phyloP scores from a whole-genome alignment of 768 basidiomycete genomes.

The Suillus luteus region DNA sequence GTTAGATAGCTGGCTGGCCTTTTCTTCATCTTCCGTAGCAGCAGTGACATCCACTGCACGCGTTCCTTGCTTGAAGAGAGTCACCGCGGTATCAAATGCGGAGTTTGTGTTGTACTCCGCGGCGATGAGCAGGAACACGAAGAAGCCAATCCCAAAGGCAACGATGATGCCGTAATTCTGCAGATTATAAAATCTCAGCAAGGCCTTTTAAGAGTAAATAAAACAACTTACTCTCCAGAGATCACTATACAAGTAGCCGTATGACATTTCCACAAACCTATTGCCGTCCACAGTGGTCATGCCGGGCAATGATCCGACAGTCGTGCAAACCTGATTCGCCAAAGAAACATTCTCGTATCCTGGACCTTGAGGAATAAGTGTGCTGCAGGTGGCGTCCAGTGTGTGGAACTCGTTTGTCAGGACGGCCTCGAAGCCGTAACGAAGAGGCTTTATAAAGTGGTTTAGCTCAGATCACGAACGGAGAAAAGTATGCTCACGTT shows the following conservation, averaged over 20 bases:
- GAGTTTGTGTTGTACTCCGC: slow-evolving; percentile 35
- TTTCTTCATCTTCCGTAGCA: slow-evolving; percentile 25
- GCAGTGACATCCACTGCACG: neutral
- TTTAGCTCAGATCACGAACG: slow-evolving; percentile 26
- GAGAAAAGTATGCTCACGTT: slow-evolving; percentile 37
- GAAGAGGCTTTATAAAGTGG: slow-evolving; percentile 37
- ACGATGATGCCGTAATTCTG: slow-evolving; percentile 48
- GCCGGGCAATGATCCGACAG: slow-evolving; percentile 43
- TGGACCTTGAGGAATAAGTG: slow-evolving; percentile 35
- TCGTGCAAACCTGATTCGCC: slow-evolving; percentile 45
- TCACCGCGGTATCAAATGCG: slow-evolving; percentile 35
- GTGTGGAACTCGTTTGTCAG: slow-evolving; percentile 54
- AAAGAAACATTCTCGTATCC: slow-evolving; percentile 36
- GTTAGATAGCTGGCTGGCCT: neutral
- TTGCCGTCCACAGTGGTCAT: slow-evolving; percentile 42
- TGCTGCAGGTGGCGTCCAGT: slow-evolving; percentile 37
- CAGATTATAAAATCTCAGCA: slow-evolving; percentile 19
- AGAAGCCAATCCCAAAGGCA: slow-evolving; percentile 43
- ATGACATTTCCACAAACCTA: slow-evolving; percentile 39
- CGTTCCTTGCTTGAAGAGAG: slow-evolving; percentile 22
- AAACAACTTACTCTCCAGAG: slow-evolving; percentile 41
- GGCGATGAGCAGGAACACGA: slow-evolving; percentile 37
- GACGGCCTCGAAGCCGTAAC: slow-evolving; percentile 27
- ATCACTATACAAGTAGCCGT: slow-evolving; percentile 28
- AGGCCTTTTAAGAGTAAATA: slow-evolving; percentile 9